A percentile compares a stretch with the other conserved stretches of the same genome.
These are phyloP conservation scores for Alternaria dauci DNA, from an alignment of 2,329 filamentous ascomycete species.

Conservation along the genomic window DNA sequence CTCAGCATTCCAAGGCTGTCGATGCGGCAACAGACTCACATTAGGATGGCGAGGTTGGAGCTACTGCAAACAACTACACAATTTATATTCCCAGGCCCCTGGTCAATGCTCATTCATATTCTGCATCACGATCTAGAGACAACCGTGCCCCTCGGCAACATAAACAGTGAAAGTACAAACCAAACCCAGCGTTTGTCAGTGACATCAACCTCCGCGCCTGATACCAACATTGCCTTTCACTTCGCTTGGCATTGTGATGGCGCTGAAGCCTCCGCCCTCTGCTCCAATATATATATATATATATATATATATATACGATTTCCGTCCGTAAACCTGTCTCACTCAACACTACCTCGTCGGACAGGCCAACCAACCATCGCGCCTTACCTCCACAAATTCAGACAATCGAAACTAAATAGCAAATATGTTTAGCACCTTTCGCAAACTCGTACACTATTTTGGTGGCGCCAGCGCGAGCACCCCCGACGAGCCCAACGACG, in stretches of 20 bases:
- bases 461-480: neutral
- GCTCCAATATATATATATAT: neutral
- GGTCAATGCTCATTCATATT: no score
- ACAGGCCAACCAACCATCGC: neutral
- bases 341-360: neutral
- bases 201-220: neutral
- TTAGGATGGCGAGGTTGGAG: neutral
- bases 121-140: neutral
- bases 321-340: neutral
- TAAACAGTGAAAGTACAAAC: neutral
- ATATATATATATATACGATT: neutral
- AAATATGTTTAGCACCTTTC: conserved; percentile 1
- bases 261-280: neutral
- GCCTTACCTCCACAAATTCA: neutral
- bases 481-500: neutral
- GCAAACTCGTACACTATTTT: neutral
- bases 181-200: neutral
- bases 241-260: neutral
- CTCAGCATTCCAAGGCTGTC: conserved; percentile 14
- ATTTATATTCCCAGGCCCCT: neutral
- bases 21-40: conserved; percentile 10
- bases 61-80: neutral
- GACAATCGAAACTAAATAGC: neutral
- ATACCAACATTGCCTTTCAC: neutral
- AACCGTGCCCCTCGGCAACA: neutral